Evolutionary conservation across 345 rosid genomes (phyloP).

Genomic region (Stellera chamaejasme): DNA sequence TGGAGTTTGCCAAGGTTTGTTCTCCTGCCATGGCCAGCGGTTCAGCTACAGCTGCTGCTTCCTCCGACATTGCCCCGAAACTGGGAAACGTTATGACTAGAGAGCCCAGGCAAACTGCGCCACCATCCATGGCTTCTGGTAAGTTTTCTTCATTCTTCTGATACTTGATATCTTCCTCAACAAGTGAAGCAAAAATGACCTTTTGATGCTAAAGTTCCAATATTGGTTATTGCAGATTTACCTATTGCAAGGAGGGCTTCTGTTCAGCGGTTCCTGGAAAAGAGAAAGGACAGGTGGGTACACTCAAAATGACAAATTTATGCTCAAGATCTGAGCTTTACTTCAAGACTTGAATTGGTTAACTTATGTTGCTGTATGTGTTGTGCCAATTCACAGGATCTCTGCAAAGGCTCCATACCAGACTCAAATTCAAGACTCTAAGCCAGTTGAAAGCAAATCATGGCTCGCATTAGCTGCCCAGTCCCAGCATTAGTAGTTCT

Average conservation of each 20-base stretch:
- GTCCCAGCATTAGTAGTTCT: slow-evolving; percentile 12
- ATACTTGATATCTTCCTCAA: background rate
- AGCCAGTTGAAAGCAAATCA: slow-evolving; percentile 38
- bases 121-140: slow-evolving; percentile 25
- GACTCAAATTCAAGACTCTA: slow-evolving; percentile 11
- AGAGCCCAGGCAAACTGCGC: too few species aligned
- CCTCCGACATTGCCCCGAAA: too few species aligned
- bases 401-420: slow-evolving; percentile 61
- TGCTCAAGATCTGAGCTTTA: too few species aligned
- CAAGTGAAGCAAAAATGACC: background rate
- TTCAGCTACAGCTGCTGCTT: slow-evolving; percentile 9
- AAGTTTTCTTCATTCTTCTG: slow-evolving; percentile 12
- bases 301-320: background rate
- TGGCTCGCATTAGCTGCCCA: slow-evolving; percentile 78
- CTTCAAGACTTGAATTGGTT: background rate
- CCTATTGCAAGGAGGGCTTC: slow-evolving; percentile 95
- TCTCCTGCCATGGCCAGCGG: slow-evolving; percentile 8
- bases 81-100: too few species aligned
- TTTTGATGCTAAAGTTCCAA: background rate
- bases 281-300: slow-evolving; percentile 86
- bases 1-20: slow-evolving; percentile 55
- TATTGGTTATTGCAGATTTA: slow-evolving; percentile 40
- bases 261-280: slow-evolving; percentile 86
- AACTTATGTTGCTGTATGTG: slow-evolving; percentile 3
- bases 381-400: slow-evolving; percentile 33